Evolutionary conservation across 148 eudicot species (phyloP).

Genomic region (Rhododendron vialii): DNA sequence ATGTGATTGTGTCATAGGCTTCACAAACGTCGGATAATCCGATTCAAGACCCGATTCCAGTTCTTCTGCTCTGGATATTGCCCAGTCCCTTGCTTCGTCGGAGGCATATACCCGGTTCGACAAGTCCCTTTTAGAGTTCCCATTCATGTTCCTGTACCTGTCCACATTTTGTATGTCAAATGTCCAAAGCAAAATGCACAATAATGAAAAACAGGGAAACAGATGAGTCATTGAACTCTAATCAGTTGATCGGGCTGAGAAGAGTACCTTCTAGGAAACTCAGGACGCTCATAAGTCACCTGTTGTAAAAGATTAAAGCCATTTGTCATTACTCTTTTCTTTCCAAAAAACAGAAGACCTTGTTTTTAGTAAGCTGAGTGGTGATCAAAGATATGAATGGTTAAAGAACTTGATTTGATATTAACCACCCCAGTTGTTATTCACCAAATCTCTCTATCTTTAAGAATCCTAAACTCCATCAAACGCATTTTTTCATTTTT

Average conservation of each 20-base stretch:
- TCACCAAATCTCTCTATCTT: background rate
- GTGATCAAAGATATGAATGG: background rate
- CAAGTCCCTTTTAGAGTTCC: constrained; percentile 46
- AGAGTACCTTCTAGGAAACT: constrained; percentile 24
- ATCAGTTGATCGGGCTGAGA: background rate
- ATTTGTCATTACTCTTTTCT: background rate
- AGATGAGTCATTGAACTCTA: background rate
- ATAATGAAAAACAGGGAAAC: background rate
- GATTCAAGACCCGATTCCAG: constrained; percentile 32
- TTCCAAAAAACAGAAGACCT: background rate
- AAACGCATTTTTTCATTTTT: background rate
- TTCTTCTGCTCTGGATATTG: constrained; percentile 56
- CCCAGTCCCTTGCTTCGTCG: constrained; percentile 40
- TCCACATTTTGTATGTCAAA: background rate
- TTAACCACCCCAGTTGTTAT: background rate
- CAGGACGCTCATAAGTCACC: constrained; percentile 26
- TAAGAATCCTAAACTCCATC: background rate
- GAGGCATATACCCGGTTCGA: constrained; percentile 55
- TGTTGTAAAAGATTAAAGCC: background rate
- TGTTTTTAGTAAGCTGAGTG: background rate
- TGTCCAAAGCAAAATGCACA: background rate
- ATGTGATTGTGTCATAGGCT: constrained; percentile 77
- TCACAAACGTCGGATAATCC: constrained; percentile 44
- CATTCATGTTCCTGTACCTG: constrained; percentile 10
- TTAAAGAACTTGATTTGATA: background rate